Percentiles rank a stretch among this genome's conserved stretches.
These are phyloP conservation scores for Pseudogymnoascus sp. DNA, from an alignment of 2,329 filamentous ascomycete genomes.

Conservation along the genomic window DNA sequence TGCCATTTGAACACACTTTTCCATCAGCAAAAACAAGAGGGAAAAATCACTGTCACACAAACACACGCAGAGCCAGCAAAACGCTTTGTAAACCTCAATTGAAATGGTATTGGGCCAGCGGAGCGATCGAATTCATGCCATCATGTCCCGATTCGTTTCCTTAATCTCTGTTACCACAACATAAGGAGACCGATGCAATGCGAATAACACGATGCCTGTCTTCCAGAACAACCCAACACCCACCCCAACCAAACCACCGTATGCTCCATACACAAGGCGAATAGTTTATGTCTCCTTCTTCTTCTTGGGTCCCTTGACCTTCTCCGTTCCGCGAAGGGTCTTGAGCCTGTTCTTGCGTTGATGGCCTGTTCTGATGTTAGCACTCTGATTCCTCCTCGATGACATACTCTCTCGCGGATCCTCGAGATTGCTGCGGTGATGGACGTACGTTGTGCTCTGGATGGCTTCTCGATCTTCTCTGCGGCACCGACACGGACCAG, in stretches of 20 bases:
- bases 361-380: slow-evolving; percentile 63
- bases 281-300: slow-evolving; percentile 83
- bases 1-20: neutral
- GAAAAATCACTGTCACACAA: neutral
- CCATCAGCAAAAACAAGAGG: neutral
- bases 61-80: neutral
- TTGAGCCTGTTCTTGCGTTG: slow-evolving; percentile 99
- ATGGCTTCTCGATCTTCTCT: slow-evolving; percentile 92
- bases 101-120: slow-evolving; percentile 13
- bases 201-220: slow-evolving; percentile 25
- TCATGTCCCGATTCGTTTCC: slow-evolving; percentile 14
- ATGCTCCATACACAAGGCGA: slow-evolving; percentile 20
- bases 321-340: slow-evolving; percentile 95
- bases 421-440: neutral
- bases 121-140: slow-evolving; percentile 13
- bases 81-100: slow-evolving; percentile 11
- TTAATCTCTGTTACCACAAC: slow-evolving; percentile 10
- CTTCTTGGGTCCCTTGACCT: slow-evolving; percentile 90
- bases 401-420: neutral
- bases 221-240: slow-evolving; percentile 25
- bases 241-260: slow-evolving; percentile 20
- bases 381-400: neutral
- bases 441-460: slow-evolving; percentile 96
- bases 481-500: slow-evolving; percentile 88
- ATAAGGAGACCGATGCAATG: slow-evolving; percentile 22